Base-by-base conservation (phyloP, 441 rosid genomes). In the Omphalea diandra region DNA sequence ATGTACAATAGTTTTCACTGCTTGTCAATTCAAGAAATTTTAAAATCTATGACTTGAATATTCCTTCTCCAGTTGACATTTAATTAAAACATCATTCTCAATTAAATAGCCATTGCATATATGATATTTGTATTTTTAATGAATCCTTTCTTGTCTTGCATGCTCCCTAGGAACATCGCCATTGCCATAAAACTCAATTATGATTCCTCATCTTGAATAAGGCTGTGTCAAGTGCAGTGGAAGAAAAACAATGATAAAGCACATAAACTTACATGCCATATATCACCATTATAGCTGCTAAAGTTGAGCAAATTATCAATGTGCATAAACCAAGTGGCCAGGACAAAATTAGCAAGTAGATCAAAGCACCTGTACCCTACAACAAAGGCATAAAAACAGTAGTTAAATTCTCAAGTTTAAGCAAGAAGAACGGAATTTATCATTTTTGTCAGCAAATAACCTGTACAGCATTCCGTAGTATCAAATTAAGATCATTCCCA, bases 401-500 rank as follows among this genome's bases (percentile, higher is more conserved):
- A 70, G 74, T 76, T 69, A 82, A 55, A 54, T 44, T 63, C 74
- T 68, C 59, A 60, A 18, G 44, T 50, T 55, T 49, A 63, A 65
- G 18, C 60, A 70, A 44, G 57, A 41, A 12, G 4, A 40, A 36
- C 68, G 29, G 18, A 31, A 65, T 67, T 62, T 14, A 71, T n/a
- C 46, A 11, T 66, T 46, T 60, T 56, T 15, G 50, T 71, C 50
- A 68, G 76, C 29, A 67, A 63, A 75, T 60, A 82, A 94, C 98
- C 98, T 94, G 98, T 61, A 94, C 85, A 81, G 84, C 83, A 81
- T 91, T 91, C 79, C 97, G 91, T 50, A 85, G 69, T 77, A 94
- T 91, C 80, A 90, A 73, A 81, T 94, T 94, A 75, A 94, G 90
- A 81, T 94, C 98, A 76, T 85, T 90, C 59, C 97, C 97, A 65